Evolutionary conservation across 805 yeast species (phyloP), one percentile per base, ranked within the genome.

Genomic region (Pichia scutulata): DNA sequence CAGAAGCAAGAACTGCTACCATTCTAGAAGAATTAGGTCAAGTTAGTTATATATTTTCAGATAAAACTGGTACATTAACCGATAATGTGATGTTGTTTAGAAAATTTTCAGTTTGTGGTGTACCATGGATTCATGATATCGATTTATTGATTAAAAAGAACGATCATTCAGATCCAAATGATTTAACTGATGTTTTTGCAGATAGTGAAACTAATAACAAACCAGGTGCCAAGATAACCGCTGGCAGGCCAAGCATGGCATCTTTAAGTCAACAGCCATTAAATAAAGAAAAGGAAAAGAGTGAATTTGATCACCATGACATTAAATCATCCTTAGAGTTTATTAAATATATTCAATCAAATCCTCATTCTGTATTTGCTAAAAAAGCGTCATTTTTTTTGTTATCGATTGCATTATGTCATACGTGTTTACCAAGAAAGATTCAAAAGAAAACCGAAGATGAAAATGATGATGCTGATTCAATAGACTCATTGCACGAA

Each of bases 11-110:
- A 63, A 90, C 98, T 0, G 96, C 98, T 0, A 87, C 97, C 0
- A 89, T 93, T 57, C 76, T 93, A 56, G 99, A 93, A 64, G 99
- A 93, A 67, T 72, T 93, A 59, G 99, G 99, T 2, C 99, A 93
- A 64, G 97, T 95, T 1, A 84, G 96, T 45, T 90, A 92, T 62
- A 77, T 93, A 3, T 93, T 93, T 65, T 86, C 96, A 53, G 99
- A 93, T 67, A 93, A 93, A 66, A 93, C 99, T 0, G 99, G 99
- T 10, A 93, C 99, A 0, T 74, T 93, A 53, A 93, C 99, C 0
- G 98, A 93, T 59, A 93, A 93, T 63, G 70, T 83, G 59, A 93
- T 93, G 99, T 70, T 92, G 25, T 93, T 93, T 65, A 75, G 97
- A 43, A 90, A 90, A 61, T 78, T 92, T 57, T 80, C 95, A 10